These are phyloP conservation scores for Xerocomellus dryophilus DNA, from an alignment of 768 basidiomycete genomes.

Conservation along the genomic window DNA sequence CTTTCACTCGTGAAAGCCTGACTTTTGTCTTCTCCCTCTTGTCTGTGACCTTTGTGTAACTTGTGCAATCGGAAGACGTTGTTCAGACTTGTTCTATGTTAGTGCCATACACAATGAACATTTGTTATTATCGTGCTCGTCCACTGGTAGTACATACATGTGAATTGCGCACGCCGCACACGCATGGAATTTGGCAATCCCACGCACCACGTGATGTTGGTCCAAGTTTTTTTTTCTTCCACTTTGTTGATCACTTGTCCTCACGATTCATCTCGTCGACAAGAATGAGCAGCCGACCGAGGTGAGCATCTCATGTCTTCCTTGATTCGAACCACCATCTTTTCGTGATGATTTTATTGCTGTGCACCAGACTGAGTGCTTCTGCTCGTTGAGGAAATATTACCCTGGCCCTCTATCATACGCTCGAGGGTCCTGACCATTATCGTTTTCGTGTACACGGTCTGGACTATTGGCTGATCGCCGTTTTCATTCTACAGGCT, in stretches of 20 bases:
- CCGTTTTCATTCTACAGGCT: not conserved
- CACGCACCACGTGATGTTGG: constrained; percentile 1
- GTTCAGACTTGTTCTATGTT: not conserved
- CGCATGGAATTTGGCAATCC: not conserved
- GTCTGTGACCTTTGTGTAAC: constrained; percentile 11
- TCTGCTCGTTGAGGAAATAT: constrained; percentile 31
- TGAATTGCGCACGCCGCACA: too few species aligned
- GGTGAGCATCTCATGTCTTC: not conserved
- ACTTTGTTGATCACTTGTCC: not conserved
- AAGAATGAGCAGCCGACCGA: not conserved
- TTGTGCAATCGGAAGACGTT: constrained; percentile 3
- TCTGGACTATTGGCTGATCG: constrained; percentile 1
- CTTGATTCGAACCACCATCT: not conserved
- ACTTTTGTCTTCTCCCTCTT: not conserved
- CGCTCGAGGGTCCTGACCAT: constrained; percentile 35
- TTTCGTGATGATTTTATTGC: constrained; percentile 33
- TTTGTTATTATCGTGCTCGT: not conserved
- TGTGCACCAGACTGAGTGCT: constrained; percentile 38
- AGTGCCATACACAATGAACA: not conserved
- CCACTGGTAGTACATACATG: not conserved
- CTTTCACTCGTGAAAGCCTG: not conserved
- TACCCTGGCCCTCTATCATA: constrained; percentile 33
- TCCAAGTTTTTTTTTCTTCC: not conserved
- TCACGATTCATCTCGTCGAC: not conserved
- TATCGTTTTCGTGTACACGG: not conserved